Evolutionary conservation across 768 basidiomycete genomes (phyloP).

Genomic region (Phlebiopsis flavidoalba): DNA sequence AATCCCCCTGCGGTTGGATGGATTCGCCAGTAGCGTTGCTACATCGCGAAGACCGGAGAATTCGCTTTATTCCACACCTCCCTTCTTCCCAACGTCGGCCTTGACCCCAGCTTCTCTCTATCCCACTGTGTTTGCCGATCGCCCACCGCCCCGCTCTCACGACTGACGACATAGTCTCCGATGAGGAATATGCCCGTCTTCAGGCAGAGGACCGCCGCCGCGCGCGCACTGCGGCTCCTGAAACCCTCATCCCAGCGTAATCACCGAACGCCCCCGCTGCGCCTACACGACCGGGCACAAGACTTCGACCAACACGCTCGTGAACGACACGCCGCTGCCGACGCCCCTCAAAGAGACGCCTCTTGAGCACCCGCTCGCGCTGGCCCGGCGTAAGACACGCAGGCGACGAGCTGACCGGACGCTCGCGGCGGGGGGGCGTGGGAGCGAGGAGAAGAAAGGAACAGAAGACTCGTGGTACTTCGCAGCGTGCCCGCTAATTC

Average conservation of each 20-base stretch:
- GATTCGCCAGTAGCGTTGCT: slow-evolving; percentile 47
- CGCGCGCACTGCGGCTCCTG: neutral
- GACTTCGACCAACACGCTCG: neutral
- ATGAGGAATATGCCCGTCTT: neutral
- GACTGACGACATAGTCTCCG: neutral
- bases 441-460: slow-evolving; percentile 53
- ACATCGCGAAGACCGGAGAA: slow-evolving; percentile 39
- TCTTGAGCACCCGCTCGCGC: slow-evolving; percentile 2
- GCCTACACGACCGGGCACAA: neutral
- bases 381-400: slow-evolving; percentile 13
- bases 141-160: slow-evolving; percentile 19
- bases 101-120: slow-evolving; percentile 23
- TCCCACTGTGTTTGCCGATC: slow-evolving; percentile 20
- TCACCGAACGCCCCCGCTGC: neutral
- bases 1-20: slow-evolving; percentile 62
- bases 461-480: no score
- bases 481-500: slow-evolving; percentile 35
- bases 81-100: slow-evolving; percentile 26
- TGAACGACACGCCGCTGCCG: neutral
- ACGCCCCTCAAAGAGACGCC: neutral
- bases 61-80: slow-evolving; percentile 32
- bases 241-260: neutral
- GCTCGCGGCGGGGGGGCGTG: neutral
- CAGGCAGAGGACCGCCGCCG: neutral
- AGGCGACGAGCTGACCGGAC: neutral